phyloP scores from a whole-genome alignment of 1,284 basidiomycete genomes.

The Cerrena zonata region DNA sequence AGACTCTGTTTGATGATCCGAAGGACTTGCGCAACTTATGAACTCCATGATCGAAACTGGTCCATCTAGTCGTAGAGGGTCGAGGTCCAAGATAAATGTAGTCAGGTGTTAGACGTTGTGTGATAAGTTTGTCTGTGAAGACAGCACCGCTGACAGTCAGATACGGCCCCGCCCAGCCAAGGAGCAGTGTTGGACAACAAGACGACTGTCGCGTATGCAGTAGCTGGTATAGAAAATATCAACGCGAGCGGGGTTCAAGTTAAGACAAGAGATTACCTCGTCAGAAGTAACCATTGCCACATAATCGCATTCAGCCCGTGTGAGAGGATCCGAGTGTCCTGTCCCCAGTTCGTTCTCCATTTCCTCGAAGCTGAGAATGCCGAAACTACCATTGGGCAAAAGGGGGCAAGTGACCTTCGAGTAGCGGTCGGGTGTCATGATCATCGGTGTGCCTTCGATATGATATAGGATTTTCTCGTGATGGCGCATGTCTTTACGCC shows the following conservation, averaged over 20 bases:
- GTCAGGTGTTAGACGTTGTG: conserved; percentile 12
- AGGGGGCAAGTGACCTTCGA: too few relatives aligned
- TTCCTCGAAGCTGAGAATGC: too few relatives aligned
- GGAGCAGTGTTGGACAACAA: conserved; percentile 9
- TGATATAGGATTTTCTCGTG: too few relatives aligned
- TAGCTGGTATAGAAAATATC: background rate
- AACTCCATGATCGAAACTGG: conserved; percentile 4
- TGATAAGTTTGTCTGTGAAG: conserved; percentile 5
- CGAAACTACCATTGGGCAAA: too few relatives aligned
- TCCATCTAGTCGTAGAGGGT: background rate
- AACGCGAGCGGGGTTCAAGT: background rate
- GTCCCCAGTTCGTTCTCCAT: too few relatives aligned
- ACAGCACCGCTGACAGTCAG: conserved; percentile 10
- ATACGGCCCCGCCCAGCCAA: conserved; percentile 9
- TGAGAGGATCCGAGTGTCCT: too few relatives aligned
- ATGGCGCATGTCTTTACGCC: too few relatives aligned
- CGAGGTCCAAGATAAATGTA: conserved; percentile 18
- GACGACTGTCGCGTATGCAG: background rate
- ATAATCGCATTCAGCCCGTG: too few relatives aligned
- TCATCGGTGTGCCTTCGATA: too few relatives aligned
- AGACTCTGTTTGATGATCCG: too few relatives aligned
- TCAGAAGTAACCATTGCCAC: too few relatives aligned
- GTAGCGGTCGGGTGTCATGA: too few relatives aligned
- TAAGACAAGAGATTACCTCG: background rate
- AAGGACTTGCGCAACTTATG: conserved; percentile 6